Evolutionary conservation across 106 monocot species (phyloP).

Genomic region (Alisma plantagoaquatica): DNA sequence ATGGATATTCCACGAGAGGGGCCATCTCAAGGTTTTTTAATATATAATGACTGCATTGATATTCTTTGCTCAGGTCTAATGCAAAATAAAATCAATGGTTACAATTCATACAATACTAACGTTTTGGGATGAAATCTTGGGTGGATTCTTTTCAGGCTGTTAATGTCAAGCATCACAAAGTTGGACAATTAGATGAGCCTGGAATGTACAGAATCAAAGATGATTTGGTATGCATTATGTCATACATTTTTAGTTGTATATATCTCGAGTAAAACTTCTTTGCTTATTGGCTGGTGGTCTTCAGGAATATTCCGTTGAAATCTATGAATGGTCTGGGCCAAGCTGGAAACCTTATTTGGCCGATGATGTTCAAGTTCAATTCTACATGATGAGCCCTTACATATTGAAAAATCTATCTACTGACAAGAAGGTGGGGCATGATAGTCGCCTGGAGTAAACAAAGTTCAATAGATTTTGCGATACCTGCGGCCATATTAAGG

Average conservation of each 20-base stretch:
- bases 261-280: slow-evolving; percentile 1
- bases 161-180: slow-evolving; percentile 75
- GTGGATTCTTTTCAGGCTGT: slow-evolving; percentile 38
- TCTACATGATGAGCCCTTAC: slow-evolving; percentile 99
- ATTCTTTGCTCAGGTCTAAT: background rate
- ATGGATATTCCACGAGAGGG: slow-evolving; percentile 99
- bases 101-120: too few species aligned
- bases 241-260: slow-evolving; percentile 1
- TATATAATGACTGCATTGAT: background rate
- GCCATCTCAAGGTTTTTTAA: slow-evolving; percentile 71
- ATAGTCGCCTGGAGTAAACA: background rate
- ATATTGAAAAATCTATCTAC: slow-evolving; percentile 73
- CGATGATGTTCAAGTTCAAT: slow-evolving; percentile 95
- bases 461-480: background rate
- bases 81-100: too few species aligned
- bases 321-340: slow-evolving; percentile 92
- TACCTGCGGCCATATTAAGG: too few species aligned
- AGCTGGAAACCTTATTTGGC: slow-evolving; percentile 81
- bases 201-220: slow-evolving; percentile 86
- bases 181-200: slow-evolving; percentile 67
- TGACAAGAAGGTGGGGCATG: slow-evolving; percentile 48
- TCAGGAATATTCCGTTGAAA: slow-evolving; percentile 90
- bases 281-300: background rate
- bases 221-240: slow-evolving; percentile 84
- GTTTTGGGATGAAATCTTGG: background rate